Evolutionary conservation across 129 eudicot species (phyloP), one percentile per base, ranked within the genome.

Genomic region (Artemisia annua): DNA sequence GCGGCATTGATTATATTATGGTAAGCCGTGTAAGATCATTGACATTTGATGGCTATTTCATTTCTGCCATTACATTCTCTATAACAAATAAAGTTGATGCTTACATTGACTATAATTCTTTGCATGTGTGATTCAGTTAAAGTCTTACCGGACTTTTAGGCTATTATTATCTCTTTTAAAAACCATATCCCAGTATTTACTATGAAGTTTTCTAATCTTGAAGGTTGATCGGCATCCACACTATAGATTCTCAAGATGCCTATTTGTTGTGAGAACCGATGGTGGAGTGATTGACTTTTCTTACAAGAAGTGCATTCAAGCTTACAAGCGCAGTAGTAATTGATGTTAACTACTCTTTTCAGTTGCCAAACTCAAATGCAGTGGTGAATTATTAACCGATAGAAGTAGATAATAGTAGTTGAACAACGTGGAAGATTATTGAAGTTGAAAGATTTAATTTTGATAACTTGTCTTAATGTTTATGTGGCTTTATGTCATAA

Each of bases 241-340:
- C 70, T 90, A 86, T 62, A 82, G 76, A 79, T 58, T 60, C 2
- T 81, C 94, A 12, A 88, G 97, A 75, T 90, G 98, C 86, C 74
- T 90, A 64, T 90, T 88, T 85, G 97, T 94, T 26, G 89, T 94
- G 52, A 83, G 99, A 86, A 81, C 80, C 0, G 99, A 94, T 30
- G 99, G 99, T 51, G 93, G 72, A 75, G 88, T 96, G 99, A 90
- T 94, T 16, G 97, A 94, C 78, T 94, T 94, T 78, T 94, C 99
- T n/a, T 94, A 94, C 85, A 89, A 86, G n/a, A 94, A 94, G 77
- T 94, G 98, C 77, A 80, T 94, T 15, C 75, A 91, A 61, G 85
- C 89, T 6, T 94, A 82, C 46, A 92, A 89, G 57, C 96, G 96
- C n/a, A 80, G 88, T 66, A 87, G 96, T 66, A 57, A 77, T 43